phyloP scores from a whole-genome alignment of 768 basidiomycete species.

The Serendipita indica region DNA sequence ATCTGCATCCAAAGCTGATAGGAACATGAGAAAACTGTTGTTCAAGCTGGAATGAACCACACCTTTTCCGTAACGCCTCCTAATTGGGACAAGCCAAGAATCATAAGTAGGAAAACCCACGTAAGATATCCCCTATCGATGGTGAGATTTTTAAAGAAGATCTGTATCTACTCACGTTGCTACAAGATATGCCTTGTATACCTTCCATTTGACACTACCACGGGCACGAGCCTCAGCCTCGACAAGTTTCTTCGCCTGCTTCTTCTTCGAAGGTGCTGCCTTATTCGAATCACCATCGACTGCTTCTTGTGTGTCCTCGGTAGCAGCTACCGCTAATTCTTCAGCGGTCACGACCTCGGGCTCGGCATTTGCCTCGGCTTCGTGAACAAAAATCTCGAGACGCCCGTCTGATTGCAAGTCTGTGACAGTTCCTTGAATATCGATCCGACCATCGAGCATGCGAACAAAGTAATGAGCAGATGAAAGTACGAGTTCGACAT shows the following conservation, averaged over 20 bases:
- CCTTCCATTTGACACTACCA: constrained; percentile 16
- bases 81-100: constrained; percentile 10
- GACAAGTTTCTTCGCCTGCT: constrained; percentile 11
- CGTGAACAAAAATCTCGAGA: constrained; percentile 39
- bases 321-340: background rate
- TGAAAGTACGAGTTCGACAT: constrained; percentile 68
- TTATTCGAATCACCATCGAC: background rate
- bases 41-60: constrained; percentile 28
- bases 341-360: constrained; percentile 6
- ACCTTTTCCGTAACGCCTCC: constrained; percentile 21
- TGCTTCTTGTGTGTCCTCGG: background rate
- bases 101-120: constrained; percentile 13
- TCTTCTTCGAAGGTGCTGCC: background rate
- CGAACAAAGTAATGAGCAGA: constrained; percentile 58
- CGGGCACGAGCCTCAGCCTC: constrained; percentile 17
- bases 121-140: constrained; percentile 15
- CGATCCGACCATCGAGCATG: constrained; percentile 70
- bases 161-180: constrained; percentile 9
- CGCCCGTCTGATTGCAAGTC: constrained; percentile 48
- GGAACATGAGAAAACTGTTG: background rate
- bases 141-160: background rate
- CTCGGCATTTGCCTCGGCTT: constrained; percentile 13
- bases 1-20: constrained; percentile 21
- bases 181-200: constrained; percentile 20
- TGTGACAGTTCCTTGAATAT: constrained; percentile 51